Evolutionary conservation across 805 yeast genomes (phyloP).

Genomic region (Yarrowia bubula): DNA sequence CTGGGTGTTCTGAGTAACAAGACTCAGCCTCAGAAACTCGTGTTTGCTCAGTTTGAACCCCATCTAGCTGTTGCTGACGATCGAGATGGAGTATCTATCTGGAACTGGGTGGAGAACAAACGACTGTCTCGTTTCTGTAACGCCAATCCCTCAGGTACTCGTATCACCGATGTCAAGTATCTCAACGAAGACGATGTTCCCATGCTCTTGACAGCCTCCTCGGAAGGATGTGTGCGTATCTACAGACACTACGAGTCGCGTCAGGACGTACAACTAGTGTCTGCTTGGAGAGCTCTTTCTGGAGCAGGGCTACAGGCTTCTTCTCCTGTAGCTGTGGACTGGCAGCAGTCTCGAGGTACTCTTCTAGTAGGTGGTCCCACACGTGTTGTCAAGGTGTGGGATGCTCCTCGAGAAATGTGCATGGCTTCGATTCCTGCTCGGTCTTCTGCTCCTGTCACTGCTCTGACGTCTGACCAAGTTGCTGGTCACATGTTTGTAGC

Average conservation of each 20-base stretch:
- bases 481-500: conserved; percentile 88
- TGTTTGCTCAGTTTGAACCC: conserved; percentile 88
- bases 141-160: conserved; percentile 83
- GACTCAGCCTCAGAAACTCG: conserved; percentile 74
- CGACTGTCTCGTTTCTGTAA: conserved; percentile 70
- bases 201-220: conserved; percentile 78
- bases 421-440: conserved; percentile 86
- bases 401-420: conserved; percentile 89
- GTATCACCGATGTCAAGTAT: conserved; percentile 79
- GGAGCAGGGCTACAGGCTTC: conserved; percentile 43
- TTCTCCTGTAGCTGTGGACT: conserved; percentile 64
- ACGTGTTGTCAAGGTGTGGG: conserved; percentile 89
- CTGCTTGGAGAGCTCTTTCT: conserved; percentile 91
- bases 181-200: conserved; percentile 92
- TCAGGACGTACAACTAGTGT: conserved; percentile 58
- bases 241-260: conserved; percentile 69
- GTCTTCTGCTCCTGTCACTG: conserved; percentile 81
- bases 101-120: conserved; percentile 77
- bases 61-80: conserved; percentile 78
- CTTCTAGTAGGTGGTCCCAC: conserved; percentile 92
- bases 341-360: conserved; percentile 96
- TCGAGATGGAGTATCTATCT: conserved; percentile 75
- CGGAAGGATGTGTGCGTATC: conserved; percentile 90
- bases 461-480: conserved; percentile 91
- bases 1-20: conserved; percentile 61